Evolutionary conservation across 2,329 filamentous ascomycete genomes (phyloP).

Genomic region (Verticillium zaregamsianum): DNA sequence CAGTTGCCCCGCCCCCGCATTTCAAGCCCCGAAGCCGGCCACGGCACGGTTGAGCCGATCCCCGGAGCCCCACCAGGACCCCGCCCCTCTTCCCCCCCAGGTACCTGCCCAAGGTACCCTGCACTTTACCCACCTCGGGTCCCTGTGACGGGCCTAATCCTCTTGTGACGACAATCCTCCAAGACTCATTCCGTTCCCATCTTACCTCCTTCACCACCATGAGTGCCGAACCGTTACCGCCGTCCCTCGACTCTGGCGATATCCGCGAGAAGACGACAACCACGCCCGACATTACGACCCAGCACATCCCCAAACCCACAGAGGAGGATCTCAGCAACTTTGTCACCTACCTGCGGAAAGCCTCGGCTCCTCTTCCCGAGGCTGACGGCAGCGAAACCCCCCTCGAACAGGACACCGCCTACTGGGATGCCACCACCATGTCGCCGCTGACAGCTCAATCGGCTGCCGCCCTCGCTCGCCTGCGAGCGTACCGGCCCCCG

Average conservation of each 20-base stretch:
- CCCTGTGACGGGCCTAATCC: not conserved
- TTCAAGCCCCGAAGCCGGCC: not conserved
- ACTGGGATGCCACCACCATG: slow-evolving; percentile 57
- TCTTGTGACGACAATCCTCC: not conserved
- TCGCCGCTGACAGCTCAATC: slow-evolving; percentile 50
- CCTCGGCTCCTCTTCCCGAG: slow-evolving; percentile 1
- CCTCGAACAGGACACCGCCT: slow-evolving; percentile 38
- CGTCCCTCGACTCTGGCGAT: not conserved
- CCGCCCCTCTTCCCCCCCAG: slow-evolving; percentile 1
- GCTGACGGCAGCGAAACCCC: slow-evolving; percentile 5
- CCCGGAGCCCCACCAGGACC: slow-evolving; percentile 15
- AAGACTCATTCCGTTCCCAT: not conserved
- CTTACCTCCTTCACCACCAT: not conserved
- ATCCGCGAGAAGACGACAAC: not conserved
- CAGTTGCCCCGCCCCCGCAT: not conserved
- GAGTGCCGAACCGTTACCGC: not conserved
- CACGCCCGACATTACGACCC: not conserved
- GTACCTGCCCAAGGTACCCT: not conserved
- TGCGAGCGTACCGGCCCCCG: slow-evolving; percentile 57
- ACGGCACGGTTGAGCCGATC: slow-evolving; percentile 14
- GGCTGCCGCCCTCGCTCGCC: slow-evolving; percentile 53
- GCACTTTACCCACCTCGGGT: not conserved
- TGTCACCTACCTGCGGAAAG: slow-evolving; percentile 11
- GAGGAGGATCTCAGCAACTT: slow-evolving; percentile 13
- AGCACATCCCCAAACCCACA: slow-evolving; percentile 7